Conservation (phyloP, 202 grass and related monocot species). For the Setaria italica region DNA sequence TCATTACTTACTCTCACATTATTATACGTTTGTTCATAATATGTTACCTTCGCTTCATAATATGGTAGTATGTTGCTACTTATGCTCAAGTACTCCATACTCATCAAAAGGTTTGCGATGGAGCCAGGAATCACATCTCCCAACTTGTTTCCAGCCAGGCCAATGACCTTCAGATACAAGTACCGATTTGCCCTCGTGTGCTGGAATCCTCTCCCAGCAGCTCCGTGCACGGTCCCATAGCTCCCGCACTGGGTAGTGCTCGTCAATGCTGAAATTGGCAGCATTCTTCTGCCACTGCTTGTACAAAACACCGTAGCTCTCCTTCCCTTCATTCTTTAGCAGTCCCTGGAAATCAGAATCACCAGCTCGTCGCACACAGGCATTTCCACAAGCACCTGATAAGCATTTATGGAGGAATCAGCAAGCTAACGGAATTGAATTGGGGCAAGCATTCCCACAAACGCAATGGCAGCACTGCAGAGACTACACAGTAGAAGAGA, state of each 20-base stretch:
- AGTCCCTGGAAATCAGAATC: slow-evolving; percentile 49
- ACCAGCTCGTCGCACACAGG: no score
- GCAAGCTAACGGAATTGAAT: not conserved
- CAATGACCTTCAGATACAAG: no score
- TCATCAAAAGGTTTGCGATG: no score
- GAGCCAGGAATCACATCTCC: no score
- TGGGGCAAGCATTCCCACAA: slow-evolving; percentile 15
- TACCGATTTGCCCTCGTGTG: no score
- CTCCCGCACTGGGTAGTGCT: slow-evolving; percentile 85
- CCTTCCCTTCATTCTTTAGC: slow-evolving; percentile 83
- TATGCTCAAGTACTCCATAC: not conserved
- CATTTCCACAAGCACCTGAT: no score
- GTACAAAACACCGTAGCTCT: slow-evolving; percentile 65
- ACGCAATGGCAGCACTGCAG: not conserved
- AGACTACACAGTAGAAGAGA: not conserved
- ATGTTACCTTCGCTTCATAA: no score
- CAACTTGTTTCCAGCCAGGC: no score
- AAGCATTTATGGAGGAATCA: not conserved
- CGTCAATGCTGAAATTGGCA: slow-evolving; percentile 70
- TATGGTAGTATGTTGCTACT: no score
- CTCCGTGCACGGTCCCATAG: slow-evolving; percentile 64
- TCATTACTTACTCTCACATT: no score
- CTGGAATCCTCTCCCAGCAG: no score
- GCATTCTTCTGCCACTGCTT: slow-evolving; percentile 78
- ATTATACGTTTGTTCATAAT: no score